These are phyloP conservation scores for Fomitopsis schrenkii DNA, from an alignment of 1,284 basidiomycete species.

Conservation along the genomic window DNA sequence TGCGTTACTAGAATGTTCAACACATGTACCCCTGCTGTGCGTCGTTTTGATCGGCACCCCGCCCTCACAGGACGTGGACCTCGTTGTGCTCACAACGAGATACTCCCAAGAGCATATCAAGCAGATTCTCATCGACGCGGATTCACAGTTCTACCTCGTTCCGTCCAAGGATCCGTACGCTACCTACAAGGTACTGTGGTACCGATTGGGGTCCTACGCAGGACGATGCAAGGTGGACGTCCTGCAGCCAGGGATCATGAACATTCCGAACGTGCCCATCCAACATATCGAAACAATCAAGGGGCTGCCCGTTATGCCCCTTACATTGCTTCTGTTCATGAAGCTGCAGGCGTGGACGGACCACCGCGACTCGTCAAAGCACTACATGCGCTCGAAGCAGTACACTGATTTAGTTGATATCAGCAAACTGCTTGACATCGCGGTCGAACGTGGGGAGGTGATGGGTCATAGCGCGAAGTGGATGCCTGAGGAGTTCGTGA, in stretches of 20 bases:
- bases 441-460: constrained; percentile 1
- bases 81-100: constrained; percentile 38
- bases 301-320: constrained; percentile 26
- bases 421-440: constrained; percentile 19
- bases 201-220: constrained; percentile 21
- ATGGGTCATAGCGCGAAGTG: background rate
- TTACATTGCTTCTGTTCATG: constrained; percentile 26
- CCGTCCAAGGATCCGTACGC: constrained; percentile 32
- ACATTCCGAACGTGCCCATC: constrained; percentile 36
- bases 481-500: constrained; percentile 5
- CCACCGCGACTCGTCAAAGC: constrained; percentile 22
- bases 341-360: constrained; percentile 33
- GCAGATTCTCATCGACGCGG: constrained; percentile 27
- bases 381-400: constrained; percentile 25
- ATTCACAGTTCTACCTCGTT: constrained; percentile 24
- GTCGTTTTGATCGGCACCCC: constrained; percentile 8
- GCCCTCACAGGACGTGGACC: constrained; percentile 42
- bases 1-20: background rate
- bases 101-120: constrained; percentile 40
- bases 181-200: constrained; percentile 45
- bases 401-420: constrained; percentile 27
- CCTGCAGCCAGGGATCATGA: constrained; percentile 40
- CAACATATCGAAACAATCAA: constrained; percentile 21
- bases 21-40: background rate
- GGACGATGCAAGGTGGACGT: constrained; percentile 49